phyloP scores from a whole-genome alignment of 768 basidiomycete genomes.

The Gloeophyllum trabeum region DNA sequence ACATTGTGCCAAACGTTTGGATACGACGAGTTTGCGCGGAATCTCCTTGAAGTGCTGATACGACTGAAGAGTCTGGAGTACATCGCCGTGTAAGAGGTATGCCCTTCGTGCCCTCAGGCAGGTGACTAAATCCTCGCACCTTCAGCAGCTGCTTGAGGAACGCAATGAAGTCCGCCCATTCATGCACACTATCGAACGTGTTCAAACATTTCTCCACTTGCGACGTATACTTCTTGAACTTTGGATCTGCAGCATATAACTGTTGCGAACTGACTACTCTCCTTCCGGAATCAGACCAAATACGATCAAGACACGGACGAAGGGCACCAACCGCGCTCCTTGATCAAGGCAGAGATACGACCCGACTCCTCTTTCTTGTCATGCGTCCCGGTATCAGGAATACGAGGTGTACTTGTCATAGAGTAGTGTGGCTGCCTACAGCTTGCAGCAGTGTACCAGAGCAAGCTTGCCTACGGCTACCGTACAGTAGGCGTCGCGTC shows the following conservation, averaged over 20 bases:
- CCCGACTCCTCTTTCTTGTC: too few species aligned
- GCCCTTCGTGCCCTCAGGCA: too few species aligned
- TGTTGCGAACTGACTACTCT: constrained; percentile 14
- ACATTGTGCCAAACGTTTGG: constrained; percentile 93
- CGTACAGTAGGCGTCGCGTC: too few species aligned
- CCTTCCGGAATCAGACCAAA: too few species aligned
- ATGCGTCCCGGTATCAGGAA: too few species aligned
- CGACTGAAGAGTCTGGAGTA: constrained; percentile 76
- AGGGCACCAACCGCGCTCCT: too few species aligned
- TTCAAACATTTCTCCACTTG: constrained; percentile 90
- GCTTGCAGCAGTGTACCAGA: too few species aligned
- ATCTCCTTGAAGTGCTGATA: constrained; percentile 95
- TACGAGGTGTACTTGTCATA: too few species aligned
- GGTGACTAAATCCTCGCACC: constrained; percentile 35
- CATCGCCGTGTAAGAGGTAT: neutral
- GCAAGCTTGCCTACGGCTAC: too few species aligned
- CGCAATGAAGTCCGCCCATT: constrained; percentile 99
- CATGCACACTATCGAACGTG: constrained; percentile 91
- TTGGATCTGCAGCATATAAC: constrained; percentile 68
- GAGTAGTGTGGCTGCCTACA: too few species aligned
- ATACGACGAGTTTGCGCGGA: constrained; percentile 85
- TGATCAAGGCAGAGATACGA: too few species aligned
- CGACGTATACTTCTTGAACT: constrained; percentile 87
- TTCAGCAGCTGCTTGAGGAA: constrained; percentile 92
- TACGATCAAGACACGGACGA: too few species aligned